Conservation (phyloP, 352 stramenopile species). For the Blastocystis sp. region DNA sequence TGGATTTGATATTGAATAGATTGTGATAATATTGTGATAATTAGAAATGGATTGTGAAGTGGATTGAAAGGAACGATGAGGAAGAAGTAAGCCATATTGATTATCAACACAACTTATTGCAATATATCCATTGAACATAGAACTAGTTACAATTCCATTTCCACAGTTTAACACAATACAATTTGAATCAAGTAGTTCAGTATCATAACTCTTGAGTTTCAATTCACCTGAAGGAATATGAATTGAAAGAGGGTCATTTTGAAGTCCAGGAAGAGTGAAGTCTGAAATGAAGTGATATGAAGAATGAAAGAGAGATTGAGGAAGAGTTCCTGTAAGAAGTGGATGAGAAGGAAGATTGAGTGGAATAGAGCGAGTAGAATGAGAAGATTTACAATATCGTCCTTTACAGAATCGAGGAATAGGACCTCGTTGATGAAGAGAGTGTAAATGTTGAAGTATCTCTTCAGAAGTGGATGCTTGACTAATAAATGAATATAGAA, state of each 20-base stretch:
- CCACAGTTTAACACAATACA: conserved; percentile 12
- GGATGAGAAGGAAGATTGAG: not conserved
- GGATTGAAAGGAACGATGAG: not conserved
- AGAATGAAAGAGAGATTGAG: not conserved
- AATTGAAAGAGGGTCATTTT: not conserved
- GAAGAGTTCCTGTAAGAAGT: not conserved
- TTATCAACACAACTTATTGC: conserved; percentile 38
- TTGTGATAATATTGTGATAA: not conserved
- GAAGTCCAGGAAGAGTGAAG: not conserved
- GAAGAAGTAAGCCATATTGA: not conserved
- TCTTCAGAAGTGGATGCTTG: not conserved
- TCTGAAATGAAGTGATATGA: not conserved
- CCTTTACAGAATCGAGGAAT: conserved; percentile 30
- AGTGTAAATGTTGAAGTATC: conserved; percentile 1
- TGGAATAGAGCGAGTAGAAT: not conserved
- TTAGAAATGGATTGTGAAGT: not conserved
- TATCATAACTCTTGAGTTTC: not conserved
- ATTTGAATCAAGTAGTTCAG: not conserved
- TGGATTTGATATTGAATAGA: not conserved
- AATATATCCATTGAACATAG: not conserved
- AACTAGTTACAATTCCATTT: conserved; percentile 2
- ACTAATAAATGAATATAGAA: not conserved
- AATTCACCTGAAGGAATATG: not conserved
- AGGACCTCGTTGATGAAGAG: not conserved
- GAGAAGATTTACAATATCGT: not conserved